Conservation (phyloP, 116 monocot genomes). For the Dioscorea cayenensis region DNA sequence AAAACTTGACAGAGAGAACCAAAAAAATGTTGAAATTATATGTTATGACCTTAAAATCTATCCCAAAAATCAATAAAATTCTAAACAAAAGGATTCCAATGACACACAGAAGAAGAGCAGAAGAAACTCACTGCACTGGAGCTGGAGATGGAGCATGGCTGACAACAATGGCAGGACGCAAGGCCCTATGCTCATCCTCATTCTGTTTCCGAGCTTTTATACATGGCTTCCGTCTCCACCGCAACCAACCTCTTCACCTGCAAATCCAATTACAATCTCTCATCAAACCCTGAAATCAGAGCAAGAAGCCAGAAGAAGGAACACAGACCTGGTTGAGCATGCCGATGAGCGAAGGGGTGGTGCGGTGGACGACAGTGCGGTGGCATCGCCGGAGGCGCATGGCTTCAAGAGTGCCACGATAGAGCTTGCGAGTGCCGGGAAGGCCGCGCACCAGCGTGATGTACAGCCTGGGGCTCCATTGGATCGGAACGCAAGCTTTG, state of each 20-base stretch:
- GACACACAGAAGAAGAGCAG: no score
- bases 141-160: slow-evolving; percentile 17
- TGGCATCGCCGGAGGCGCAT: slow-evolving; percentile 94
- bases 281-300: background rate
- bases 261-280: background rate
- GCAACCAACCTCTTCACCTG: slow-evolving; percentile 92
- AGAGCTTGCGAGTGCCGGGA: slow-evolving; percentile 79
- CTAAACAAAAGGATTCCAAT: no score
- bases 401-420: slow-evolving; percentile 91
- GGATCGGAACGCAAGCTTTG: slow-evolving; percentile 59
- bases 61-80: no score
- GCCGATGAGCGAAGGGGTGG: slow-evolving; percentile 89
- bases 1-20: slow-evolving; percentile 63
- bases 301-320: background rate
- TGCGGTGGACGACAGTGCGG: slow-evolving; percentile 86
- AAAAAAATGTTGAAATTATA: no score
- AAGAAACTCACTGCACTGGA: background rate
- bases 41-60: no score
- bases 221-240: slow-evolving; percentile 92
- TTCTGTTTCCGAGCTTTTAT: slow-evolving; percentile 65
- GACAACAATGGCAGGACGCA: slow-evolving; percentile 82
- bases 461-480: slow-evolving; percentile 76
- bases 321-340: slow-evolving; percentile 78
- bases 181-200: slow-evolving; percentile 42
- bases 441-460: slow-evolving; percentile 84